phyloP scores from a whole-genome alignment of 768 basidiomycete species.

The Auriculariales sp. region DNA sequence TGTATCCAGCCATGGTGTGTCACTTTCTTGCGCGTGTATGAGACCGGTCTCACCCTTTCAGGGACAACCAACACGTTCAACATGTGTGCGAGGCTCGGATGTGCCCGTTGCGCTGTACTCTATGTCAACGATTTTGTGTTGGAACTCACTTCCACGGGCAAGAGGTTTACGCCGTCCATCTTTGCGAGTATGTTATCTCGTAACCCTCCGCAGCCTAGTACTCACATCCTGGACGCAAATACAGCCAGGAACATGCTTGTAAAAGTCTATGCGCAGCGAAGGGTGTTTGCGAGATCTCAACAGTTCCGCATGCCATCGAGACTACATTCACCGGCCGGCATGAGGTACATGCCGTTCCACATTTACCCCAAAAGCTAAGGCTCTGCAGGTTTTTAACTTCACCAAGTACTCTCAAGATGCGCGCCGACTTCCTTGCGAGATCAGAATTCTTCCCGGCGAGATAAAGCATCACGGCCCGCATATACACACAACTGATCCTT shows the following conservation, averaged over 20 bases:
- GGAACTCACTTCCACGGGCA: constrained; percentile 40
- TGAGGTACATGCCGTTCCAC: constrained; percentile 51
- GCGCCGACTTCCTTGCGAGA: constrained; percentile 35
- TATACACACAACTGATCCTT: constrained; percentile 28
- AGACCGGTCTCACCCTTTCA: constrained; percentile 9
- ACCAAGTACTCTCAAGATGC: constrained; percentile 43
- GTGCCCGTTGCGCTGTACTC: constrained; percentile 38
- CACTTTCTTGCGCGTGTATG: neutral
- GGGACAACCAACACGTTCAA: constrained; percentile 27
- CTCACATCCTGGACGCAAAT: neutral
- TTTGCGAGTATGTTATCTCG: constrained; percentile 35
- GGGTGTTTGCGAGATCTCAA: constrained; percentile 47
- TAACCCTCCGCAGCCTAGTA: neutral
- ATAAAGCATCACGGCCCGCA: constrained; percentile 33
- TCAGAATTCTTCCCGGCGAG: constrained; percentile 28
- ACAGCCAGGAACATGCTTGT: constrained; percentile 40
- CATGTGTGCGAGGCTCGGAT: constrained; percentile 38
- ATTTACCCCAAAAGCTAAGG: constrained; percentile 40
- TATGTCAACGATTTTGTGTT: constrained; percentile 41
- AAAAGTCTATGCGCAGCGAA: constrained; percentile 22
- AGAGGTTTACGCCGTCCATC: constrained; percentile 24
- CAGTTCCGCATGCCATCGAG: constrained; percentile 41
- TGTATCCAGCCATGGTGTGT: constrained; percentile 17
- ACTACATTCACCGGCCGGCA: constrained; percentile 46
- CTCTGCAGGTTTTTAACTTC: neutral